These are phyloP conservation scores for Leccinum pachyderme DNA, from an alignment of 1,284 basidiomycete genomes.

Conservation along the genomic window DNA sequence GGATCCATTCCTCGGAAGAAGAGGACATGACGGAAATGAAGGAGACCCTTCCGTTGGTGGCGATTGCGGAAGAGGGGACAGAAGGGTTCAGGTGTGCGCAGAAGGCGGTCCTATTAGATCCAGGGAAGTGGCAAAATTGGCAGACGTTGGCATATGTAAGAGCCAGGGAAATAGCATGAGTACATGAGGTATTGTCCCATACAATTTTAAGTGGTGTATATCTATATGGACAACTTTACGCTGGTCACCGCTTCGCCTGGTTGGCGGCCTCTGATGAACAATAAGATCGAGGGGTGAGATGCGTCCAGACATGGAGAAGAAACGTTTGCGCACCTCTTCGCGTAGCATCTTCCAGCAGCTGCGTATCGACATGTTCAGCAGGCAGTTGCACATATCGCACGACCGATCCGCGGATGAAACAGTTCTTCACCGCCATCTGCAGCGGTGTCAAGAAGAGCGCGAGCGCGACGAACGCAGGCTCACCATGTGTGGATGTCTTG, in stretches of 20 bases:
- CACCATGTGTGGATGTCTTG: conserved; percentile 97
- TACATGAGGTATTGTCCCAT: conserved; percentile 5
- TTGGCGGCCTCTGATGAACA: conserved; percentile 47
- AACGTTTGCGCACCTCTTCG: conserved; percentile 71
- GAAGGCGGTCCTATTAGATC: conserved; percentile 65
- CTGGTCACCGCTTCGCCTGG: conserved; percentile 51
- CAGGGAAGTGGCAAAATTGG: conserved; percentile 62
- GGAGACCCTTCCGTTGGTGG: conserved; percentile 44
- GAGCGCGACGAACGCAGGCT: conserved; percentile 6
- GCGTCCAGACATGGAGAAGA: not conserved
- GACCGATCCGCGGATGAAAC: conserved; percentile 97
- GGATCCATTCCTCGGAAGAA: conserved; percentile 30
- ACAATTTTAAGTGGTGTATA: not conserved
- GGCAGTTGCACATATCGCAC: conserved; percentile 97
- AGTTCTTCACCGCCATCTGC: conserved; percentile 98
- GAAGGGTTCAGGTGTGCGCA: conserved; percentile 51
- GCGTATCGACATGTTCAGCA: conserved; percentile 91
- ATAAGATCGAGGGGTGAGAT: conserved; percentile 5
- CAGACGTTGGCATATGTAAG: conserved; percentile 55
- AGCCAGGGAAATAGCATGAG: conserved; percentile 28
- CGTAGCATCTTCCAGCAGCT: conserved; percentile 95
- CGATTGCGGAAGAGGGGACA: conserved; percentile 36
- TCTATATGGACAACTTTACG: not conserved
- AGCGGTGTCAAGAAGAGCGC: not conserved
- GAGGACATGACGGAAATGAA: conserved; percentile 33